Conservation (phyloP, 2,329 filamentous ascomycete genomes). For the Microdochium bolleyi region DNA sequence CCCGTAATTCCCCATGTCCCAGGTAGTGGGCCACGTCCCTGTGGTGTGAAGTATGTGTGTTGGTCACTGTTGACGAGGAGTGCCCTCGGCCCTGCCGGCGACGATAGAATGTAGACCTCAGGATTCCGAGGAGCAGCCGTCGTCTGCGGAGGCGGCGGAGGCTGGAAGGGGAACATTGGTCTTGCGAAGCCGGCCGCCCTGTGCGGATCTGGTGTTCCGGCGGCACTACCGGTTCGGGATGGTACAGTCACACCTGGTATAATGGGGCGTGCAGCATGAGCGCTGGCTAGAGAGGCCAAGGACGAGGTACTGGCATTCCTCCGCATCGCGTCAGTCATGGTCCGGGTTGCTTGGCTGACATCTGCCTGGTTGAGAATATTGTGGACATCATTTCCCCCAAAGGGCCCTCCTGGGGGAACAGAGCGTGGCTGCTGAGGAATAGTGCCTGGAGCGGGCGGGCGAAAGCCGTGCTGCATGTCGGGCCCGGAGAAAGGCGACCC, state of each 20-base stretch:
- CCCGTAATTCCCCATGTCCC: not conserved
- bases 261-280: constrained; percentile 23
- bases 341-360: constrained; percentile 30
- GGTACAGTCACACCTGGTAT: constrained; percentile 36
- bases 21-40: constrained; percentile 5
- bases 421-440: constrained; percentile 11
- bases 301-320: constrained; percentile 40
- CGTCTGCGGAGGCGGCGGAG: constrained; percentile 10
- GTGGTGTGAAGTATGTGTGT: constrained; percentile 44
- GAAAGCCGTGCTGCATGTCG: constrained; percentile 5
- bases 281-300: constrained; percentile 23
- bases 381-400: constrained; percentile 35
- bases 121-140: constrained; percentile 21
- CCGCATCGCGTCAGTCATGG: constrained; percentile 40
- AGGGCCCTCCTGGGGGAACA: constrained; percentile 16
- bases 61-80: constrained; percentile 43
- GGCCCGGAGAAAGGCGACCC: constrained; percentile 13
- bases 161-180: constrained; percentile 5
- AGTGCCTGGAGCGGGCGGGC: constrained; percentile 4
- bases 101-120: constrained; percentile 53
- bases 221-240: constrained; percentile 34
- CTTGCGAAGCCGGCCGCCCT: constrained; percentile 23
- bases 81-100: constrained; percentile 50
- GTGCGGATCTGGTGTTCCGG: constrained; percentile 36
- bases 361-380: constrained; percentile 38